Conservation (phyloP, 805 yeast species). For the Candida coleopterorum region DNA sequence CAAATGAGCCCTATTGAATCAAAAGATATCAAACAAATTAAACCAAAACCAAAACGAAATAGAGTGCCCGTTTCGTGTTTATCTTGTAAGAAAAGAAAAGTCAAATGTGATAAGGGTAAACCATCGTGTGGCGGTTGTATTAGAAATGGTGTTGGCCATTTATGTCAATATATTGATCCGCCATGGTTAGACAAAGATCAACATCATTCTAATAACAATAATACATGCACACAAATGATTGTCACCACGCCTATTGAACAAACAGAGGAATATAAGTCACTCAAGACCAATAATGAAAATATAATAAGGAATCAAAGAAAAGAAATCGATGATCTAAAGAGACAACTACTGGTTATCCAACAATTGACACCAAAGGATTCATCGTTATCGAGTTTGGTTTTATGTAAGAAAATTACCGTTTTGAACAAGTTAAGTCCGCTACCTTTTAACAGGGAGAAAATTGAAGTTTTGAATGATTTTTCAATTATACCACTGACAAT, state of each 20-base stretch:
- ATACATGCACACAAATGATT: not conserved
- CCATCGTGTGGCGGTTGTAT: slow-evolving; percentile 41
- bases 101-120: slow-evolving; percentile 37
- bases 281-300: slow-evolving; percentile 16
- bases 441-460: slow-evolving; percentile 8
- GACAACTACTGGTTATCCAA: slow-evolving; percentile 20
- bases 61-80: slow-evolving; percentile 39
- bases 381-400: not conserved
- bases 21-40: not conserved
- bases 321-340: slow-evolving; percentile 28
- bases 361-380: slow-evolving; percentile 11
- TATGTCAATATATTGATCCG: slow-evolving; percentile 39
- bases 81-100: slow-evolving; percentile 38
- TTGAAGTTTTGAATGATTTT: slow-evolving; percentile 15
- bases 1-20: slow-evolving; percentile 1
- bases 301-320: slow-evolving; percentile 21
- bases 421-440: slow-evolving; percentile 19
- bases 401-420: slow-evolving; percentile 12
- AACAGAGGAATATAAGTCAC: slow-evolving; percentile 15
- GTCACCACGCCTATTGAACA: slow-evolving; percentile 2
- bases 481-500: not conserved
- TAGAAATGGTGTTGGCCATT: slow-evolving; percentile 34
- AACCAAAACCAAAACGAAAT: slow-evolving; percentile 20
- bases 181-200: slow-evolving; percentile 25
- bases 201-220: not conserved